phyloP scores from a whole-genome alignment of 805 yeast genomes.

The Candida nitratophila region DNA sequence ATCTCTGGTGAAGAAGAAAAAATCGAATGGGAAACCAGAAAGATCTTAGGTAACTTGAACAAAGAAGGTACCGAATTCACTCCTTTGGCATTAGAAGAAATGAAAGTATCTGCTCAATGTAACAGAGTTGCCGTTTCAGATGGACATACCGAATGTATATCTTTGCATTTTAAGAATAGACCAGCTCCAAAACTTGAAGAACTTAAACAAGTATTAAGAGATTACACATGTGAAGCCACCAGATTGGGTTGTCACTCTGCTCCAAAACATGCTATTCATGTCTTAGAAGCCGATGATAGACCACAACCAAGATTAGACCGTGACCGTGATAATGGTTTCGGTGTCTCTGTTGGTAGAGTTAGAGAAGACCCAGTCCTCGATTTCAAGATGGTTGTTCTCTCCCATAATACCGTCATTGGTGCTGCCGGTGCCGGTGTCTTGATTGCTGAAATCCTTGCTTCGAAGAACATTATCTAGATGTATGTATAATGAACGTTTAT shows the following conservation, averaged over 20 bases:
- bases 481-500: no score
- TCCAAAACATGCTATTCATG: conserved; percentile 87
- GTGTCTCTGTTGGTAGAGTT: conserved; percentile 90
- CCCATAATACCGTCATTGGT: conserved; percentile 96
- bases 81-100: conserved; percentile 55
- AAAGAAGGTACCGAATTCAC: conserved; percentile 46
- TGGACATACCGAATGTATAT: conserved; percentile 95
- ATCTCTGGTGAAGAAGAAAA: conserved; percentile 97
- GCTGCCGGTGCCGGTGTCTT: conserved; percentile 98
- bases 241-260: conserved; percentile 82
- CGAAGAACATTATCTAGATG: conserved; percentile 61
- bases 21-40: conserved; percentile 97
- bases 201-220: conserved; percentile 60
- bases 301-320: conserved; percentile 98
- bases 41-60: conserved; percentile 71
- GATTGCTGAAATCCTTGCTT: conserved; percentile 84
- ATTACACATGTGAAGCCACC: conserved; percentile 79
- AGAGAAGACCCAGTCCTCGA: conserved; percentile 92
- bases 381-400: conserved; percentile 92
- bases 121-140: conserved; percentile 95
- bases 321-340: conserved; percentile 88
- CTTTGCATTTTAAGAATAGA: conserved; percentile 72
- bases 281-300: conserved; percentile 83
- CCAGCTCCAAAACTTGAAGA: conserved; percentile 83
- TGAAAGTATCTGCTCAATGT: conserved; percentile 92